A percentile compares a stretch with the other conserved stretches of the same genome.
Evolutionary conservation across 352 stramenopile genomes (phyloP).

Genomic region (Pythium phragmiticola): DNA sequence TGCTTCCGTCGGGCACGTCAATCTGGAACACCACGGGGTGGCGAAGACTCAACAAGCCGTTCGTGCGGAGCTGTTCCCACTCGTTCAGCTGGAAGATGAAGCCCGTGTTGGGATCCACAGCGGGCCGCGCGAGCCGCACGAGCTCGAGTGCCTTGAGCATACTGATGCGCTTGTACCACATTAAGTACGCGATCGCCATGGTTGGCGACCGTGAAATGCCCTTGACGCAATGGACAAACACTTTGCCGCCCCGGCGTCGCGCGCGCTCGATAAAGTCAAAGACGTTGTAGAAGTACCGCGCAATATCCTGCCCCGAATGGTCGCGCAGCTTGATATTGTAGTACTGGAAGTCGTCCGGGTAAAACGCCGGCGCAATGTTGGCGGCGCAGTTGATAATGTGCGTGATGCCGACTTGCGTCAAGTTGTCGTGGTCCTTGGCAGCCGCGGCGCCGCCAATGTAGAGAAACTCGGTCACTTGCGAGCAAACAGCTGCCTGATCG

Average conservation of each 20-base stretch:
- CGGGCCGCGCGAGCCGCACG: constrained; percentile 65
- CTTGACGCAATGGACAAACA: constrained; percentile 89
- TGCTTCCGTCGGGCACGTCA: constrained; percentile 48
- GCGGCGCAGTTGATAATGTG: constrained; percentile 90
- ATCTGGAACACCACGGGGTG: constrained; percentile 66
- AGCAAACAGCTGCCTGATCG: constrained; percentile 73
- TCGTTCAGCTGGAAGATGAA: constrained; percentile 90
- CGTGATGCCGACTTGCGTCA: constrained; percentile 75
- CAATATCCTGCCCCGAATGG: constrained; percentile 85
- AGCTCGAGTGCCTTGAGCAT: constrained; percentile 84
- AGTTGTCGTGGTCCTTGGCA: constrained; percentile 74
- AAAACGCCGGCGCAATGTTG: constrained; percentile 69
- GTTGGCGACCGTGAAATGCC: constrained; percentile 86
- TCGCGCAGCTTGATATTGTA: constrained; percentile 87
- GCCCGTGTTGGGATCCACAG: constrained; percentile 82
- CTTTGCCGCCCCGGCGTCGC: constrained; percentile 57
- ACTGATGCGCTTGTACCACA: constrained; percentile 84
- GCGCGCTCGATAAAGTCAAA: constrained; percentile 89
- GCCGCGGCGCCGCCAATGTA: constrained; percentile 81
- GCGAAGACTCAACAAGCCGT: constrained; percentile 51
- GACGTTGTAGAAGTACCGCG: constrained; percentile 83
- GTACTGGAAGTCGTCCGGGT: constrained; percentile 80
- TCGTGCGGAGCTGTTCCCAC: constrained; percentile 73
- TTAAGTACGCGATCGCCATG: constrained; percentile 88
- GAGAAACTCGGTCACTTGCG: constrained; percentile 83